Base-by-base conservation (phyloP, 164 flowering plant species). In the Macadamia integrifolia region DNA sequence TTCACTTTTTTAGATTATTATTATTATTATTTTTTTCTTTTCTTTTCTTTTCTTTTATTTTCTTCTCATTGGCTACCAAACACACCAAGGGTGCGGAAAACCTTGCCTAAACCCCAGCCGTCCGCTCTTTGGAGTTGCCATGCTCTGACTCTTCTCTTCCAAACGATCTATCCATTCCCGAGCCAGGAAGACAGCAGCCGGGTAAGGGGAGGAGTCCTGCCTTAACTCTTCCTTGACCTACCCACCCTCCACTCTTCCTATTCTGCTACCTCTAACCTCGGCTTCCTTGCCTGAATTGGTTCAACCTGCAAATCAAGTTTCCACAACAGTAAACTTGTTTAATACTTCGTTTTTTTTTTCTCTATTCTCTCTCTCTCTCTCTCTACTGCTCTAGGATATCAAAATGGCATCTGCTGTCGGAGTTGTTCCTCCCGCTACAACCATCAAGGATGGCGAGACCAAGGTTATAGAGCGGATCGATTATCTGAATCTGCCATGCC, bases 401-500 rank as follows among this genome's bases (percentile, higher is more conserved):
- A 9, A 28, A 60, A 71, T 71, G 74, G 74, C 52, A 49, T 68
- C 71, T 15, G 58, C 60, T 15, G 66, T 40, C 18, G 72, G 48
- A 12, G 62, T 28, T 18, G 42, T 7, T 43, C 61, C 61, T 56
- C 18, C 50, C 64, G 1, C 73, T 44, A 44, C 55, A 44, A 35
- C 31, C 31, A 50, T 60, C 6, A 75, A 61, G 65, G 71, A 57
- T 18, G 58, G 11, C 11, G 71, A 70, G 58, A 44, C 66, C 28
- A 74, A 74, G 66, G 40, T 42, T 6, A 71, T 66, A 17, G 85
- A 87, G 79, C 83, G 76, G 66, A 76, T 85, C 28, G 89, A 92
- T 68, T 92, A 85, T 79, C 23, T 79, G 66, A 77, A 90, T 76
- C 92, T 94, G n/a, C 96, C 95, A 53, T 86, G 93, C 75, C 97